Conservation (phyloP, 2,329 filamentous ascomycete genomes). For the Diaporthe ilicicola region DNA sequence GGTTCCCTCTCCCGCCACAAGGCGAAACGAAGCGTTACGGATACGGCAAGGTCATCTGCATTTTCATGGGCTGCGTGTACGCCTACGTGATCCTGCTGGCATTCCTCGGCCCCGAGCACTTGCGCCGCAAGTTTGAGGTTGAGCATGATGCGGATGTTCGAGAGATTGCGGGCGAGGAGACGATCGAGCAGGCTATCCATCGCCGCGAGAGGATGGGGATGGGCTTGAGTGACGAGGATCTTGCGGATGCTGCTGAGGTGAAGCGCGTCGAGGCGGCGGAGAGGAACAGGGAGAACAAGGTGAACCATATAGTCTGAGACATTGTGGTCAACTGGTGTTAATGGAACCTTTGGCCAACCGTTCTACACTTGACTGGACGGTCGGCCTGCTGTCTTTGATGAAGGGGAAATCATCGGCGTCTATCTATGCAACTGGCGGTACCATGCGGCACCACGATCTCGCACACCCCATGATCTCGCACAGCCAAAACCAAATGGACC, state of each 20-base stretch:
- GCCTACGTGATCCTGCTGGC: conserved; percentile 69
- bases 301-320: background rate
- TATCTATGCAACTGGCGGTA: too few relatives aligned
- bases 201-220: conserved; percentile 52
- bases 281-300: conserved; percentile 15
- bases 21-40: conserved; percentile 65
- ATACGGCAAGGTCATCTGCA: conserved; percentile 87
- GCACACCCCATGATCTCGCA: too few relatives aligned
- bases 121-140: conserved; percentile 60
- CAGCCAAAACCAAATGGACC: too few relatives aligned
- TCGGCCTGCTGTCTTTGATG: too few relatives aligned
- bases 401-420: too few relatives aligned
- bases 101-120: conserved; percentile 67
- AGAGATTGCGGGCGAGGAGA: conserved; percentile 53
- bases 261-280: conserved; percentile 20
- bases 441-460: too few relatives aligned
- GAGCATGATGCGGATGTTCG: conserved; percentile 57
- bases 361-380: too few relatives aligned
- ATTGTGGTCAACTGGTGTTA: too few relatives aligned
- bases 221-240: conserved; percentile 42
- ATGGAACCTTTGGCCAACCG: background rate
- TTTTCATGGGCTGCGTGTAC: conserved; percentile 90
- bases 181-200: conserved; percentile 48
- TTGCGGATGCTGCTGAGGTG: conserved; percentile 31
- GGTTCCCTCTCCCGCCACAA: conserved; percentile 73